Evolutionary conservation across 148 eudicot species (phyloP).

Genomic region (Fagopyrum esculentum): DNA sequence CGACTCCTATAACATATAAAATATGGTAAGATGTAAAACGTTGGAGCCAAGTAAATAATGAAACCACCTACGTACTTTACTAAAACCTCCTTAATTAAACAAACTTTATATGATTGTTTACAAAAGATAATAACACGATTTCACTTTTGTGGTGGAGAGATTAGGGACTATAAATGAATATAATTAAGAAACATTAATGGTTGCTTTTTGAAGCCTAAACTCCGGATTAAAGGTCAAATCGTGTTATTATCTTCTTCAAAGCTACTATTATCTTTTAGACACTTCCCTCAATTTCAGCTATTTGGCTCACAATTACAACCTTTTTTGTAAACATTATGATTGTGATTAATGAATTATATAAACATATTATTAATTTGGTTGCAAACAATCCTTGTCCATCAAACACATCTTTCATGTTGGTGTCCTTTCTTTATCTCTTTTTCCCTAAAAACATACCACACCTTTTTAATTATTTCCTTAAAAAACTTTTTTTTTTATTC

Average conservation of each 20-base stretch:
- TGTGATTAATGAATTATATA: not conserved
- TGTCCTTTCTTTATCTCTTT: no score
- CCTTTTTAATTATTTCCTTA: not conserved
- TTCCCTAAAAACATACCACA: not conserved
- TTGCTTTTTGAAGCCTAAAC: conserved; percentile 8
- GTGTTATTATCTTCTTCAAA: conserved; percentile 3
- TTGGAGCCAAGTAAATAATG: not conserved
- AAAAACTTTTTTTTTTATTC: no score
- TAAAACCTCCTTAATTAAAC: not conserved
- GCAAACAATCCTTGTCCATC: not conserved
- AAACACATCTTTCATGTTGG: not conserved
- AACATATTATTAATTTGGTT: not conserved
- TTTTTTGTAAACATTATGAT: not conserved
- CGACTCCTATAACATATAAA: no score
- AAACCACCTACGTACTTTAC: not conserved
- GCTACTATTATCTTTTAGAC: not conserved
- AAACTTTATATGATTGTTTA: not conserved
- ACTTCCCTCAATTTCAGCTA: conserved; percentile 7
- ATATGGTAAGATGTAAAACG: not conserved
- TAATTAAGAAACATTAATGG: not conserved
- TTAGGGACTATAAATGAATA: not conserved
- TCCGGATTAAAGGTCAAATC: conserved; percentile 12
- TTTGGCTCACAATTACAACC: not conserved
- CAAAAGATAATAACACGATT: not conserved
- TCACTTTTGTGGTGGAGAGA: not conserved